Base-by-base conservation (phyloP, 495 filamentous ascomycete genomes). In the Annulohypoxylon moriforme region DNA sequence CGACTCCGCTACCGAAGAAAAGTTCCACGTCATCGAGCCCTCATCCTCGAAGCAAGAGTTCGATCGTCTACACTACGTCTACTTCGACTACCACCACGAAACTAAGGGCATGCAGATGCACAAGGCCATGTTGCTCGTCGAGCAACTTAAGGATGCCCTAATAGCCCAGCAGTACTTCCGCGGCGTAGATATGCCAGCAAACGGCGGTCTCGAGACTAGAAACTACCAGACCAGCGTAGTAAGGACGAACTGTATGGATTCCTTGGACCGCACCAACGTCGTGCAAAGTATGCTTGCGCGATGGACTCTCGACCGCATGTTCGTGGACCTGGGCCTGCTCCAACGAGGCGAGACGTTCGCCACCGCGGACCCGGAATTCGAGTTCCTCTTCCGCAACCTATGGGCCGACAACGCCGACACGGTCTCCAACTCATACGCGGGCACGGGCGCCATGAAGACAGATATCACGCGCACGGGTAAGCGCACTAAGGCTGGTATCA, bases 371-470 rank as follows among this genome's bases (percentile, higher is more conserved):
- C 78, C 84, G 9, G 87, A 84, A 4, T 98, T 99, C 76, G 94
- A 96, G 76, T 81, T 89, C 72, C 79, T 97, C 33, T 99, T 97
- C 87, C 91, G 95, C 18, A 97, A 98, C 76, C 85, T 97, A 33
- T 99, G 96, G 96, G 96, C 96, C 34, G 96, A 99, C 80, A 99
- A 99, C 78, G 96, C 96, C 24, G 96, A 99, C 75, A 91, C 93
- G 14, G 96, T 99, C 22, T 95, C 93, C 24, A 91, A 91, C 66
- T 88, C 92, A 0, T 99, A 99, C 77, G 94, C 95, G 9, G 96
- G 96, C 44, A 98, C 96, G 4, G 96, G 96, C 6, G 96, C 96
- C 31, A 84, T 98, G 80, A 98, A 98, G 82, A 98, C 96, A 0
- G 96, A 98, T 77, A 92, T 97, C 66, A 99, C 96, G 3, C 89